phyloP scores from a whole-genome alignment of 768 basidiomycete species.

The Erythrobasidium yunnanense region DNA sequence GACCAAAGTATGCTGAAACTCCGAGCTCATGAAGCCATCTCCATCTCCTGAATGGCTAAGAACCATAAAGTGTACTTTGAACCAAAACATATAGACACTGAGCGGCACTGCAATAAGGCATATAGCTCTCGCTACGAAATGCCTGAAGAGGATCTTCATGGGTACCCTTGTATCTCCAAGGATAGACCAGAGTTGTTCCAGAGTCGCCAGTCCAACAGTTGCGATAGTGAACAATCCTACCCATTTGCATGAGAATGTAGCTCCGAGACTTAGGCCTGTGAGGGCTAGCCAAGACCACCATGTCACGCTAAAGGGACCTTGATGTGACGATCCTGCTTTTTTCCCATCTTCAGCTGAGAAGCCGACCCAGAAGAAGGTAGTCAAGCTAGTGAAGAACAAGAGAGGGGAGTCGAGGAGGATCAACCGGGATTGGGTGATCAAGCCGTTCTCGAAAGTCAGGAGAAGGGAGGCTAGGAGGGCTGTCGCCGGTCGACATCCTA shows the following conservation, averaged over 20 bases:
- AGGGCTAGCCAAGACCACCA: conserved; percentile 93
- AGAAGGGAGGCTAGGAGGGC: conserved; percentile 81
- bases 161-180: conserved; percentile 75
- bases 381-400: conserved; percentile 91
- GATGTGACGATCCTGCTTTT: conserved; percentile 3
- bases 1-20: conserved; percentile 89
- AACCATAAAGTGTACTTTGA: conserved; percentile 84
- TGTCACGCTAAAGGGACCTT: conserved; percentile 60
- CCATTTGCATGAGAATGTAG: conserved; percentile 92
- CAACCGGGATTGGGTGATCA: conserved; percentile 88
- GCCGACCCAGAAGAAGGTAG: conserved; percentile 71
- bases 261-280: conserved; percentile 79
- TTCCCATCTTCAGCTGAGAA: conserved; percentile 63
- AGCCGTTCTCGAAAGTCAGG: conserved; percentile 90
- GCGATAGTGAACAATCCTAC: conserved; percentile 97
- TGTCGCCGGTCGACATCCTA: conserved; percentile 83
- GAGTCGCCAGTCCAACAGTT: conserved; percentile 72
- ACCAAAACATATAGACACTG: conserved; percentile 91
- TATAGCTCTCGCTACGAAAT: conserved; percentile 78
- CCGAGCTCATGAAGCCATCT: conserved; percentile 98
- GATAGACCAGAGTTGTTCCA: conserved; percentile 76
- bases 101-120: conserved; percentile 78
- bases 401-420: conserved; percentile 98
- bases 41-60: conserved; percentile 85
- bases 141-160: conserved; percentile 62